A percentile compares a stretch with the other conserved stretches of the same genome.
Evolutionary conservation across 164 flowering plant genomes (phyloP).

Genomic region (Santalum album): DNA sequence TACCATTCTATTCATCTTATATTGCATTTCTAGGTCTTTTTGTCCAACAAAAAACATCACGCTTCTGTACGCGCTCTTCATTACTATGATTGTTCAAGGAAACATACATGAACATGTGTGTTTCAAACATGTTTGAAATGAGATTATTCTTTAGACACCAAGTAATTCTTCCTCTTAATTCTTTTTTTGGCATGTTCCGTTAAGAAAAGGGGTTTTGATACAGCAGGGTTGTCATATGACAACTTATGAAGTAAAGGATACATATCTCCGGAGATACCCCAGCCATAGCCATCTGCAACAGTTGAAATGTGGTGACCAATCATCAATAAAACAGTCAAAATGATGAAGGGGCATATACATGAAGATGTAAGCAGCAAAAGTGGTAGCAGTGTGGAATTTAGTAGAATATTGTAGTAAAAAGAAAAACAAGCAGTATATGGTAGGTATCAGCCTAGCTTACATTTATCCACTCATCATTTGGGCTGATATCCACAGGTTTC

Average conservation of each 20-base stretch:
- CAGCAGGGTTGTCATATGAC: not conserved
- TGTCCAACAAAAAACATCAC: slow-evolving; percentile 92
- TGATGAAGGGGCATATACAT: not conserved
- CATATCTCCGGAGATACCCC: slow-evolving; percentile 86
- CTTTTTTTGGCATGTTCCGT: not conserved
- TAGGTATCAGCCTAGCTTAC: slow-evolving; percentile 50
- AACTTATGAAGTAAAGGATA: slow-evolving; percentile 38
- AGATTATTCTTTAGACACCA: too few relatives aligned
- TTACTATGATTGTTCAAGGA: slow-evolving; percentile 61
- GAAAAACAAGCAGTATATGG: not conserved
- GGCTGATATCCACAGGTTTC: slow-evolving; percentile 91
- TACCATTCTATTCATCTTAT: slow-evolving; percentile 76
- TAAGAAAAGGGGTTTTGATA: not conserved
- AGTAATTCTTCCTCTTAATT: not conserved
- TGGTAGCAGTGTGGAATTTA: not conserved
- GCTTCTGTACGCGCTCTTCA: slow-evolving; percentile 92
- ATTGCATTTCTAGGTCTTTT: slow-evolving; percentile 92
- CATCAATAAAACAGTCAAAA: slow-evolving; percentile 2
- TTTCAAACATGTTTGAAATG: not conserved
- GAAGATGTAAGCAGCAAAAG: not conserved
- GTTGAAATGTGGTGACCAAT: slow-evolving; percentile 3
- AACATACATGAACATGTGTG: slow-evolving; percentile 9
- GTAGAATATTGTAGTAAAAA: not conserved
- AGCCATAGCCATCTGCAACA: slow-evolving; percentile 83
- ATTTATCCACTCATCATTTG: slow-evolving; percentile 91